Conservation (phyloP, 2,329 filamentous ascomycete species). For the Ophidiomyces ophidiicola region DNA sequence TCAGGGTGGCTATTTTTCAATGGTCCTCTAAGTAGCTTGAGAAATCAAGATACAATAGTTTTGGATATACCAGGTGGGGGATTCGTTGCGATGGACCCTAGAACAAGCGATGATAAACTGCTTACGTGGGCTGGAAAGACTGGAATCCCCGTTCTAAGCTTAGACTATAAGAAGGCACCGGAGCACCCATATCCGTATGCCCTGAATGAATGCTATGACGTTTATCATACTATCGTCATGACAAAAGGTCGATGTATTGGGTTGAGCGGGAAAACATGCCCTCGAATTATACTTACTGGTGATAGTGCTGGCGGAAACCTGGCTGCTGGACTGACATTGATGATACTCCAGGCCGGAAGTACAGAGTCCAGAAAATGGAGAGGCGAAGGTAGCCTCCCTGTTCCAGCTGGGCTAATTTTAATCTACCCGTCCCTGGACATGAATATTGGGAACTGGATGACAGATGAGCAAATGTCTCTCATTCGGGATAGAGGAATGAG, state of each 20-base stretch:
- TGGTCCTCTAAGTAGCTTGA: slow-evolving; percentile 65
- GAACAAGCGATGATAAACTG: slow-evolving; percentile 86
- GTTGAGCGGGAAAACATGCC: slow-evolving; percentile 52
- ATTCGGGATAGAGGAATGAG: slow-evolving; percentile 73
- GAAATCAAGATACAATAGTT: slow-evolving; percentile 63
- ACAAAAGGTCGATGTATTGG: slow-evolving; percentile 66
- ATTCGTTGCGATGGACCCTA: slow-evolving; percentile 93
- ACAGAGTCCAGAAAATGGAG: slow-evolving; percentile 45
- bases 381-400: slow-evolving; percentile 50
- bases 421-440: slow-evolving; percentile 88
- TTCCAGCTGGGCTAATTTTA: slow-evolving; percentile 68
- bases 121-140: slow-evolving; percentile 84
- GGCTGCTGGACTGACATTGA: slow-evolving; percentile 67
- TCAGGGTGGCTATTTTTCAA: slow-evolving; percentile 90
- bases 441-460: slow-evolving; percentile 99
- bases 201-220: slow-evolving; percentile 77
- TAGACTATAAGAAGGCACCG: slow-evolving; percentile 83
- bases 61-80: slow-evolving; percentile 88
- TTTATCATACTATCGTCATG: slow-evolving; percentile 61
- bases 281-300: slow-evolving; percentile 60
- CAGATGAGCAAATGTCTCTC: slow-evolving; percentile 89
- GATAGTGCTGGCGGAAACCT: slow-evolving; percentile 77
- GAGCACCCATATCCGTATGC: slow-evolving; percentile 78
- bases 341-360: slow-evolving; percentile 68
- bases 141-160: slow-evolving; percentile 73